Conservation (phyloP, 441 rosid species). For the Populus tomentosa region DNA sequence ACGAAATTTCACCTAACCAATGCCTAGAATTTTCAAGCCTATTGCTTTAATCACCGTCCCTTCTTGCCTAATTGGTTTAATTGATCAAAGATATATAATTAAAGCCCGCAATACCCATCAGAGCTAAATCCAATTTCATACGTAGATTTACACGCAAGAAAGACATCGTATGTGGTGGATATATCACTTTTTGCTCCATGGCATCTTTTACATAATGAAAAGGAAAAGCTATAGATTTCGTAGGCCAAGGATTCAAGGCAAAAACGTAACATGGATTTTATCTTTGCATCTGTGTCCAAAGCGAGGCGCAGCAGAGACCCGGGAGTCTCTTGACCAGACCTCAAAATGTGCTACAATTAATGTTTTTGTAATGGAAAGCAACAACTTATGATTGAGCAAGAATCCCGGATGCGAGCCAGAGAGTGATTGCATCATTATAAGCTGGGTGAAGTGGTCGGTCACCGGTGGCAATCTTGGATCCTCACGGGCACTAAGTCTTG, state of each 20-base stretch:
- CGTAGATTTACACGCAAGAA: constrained; percentile 18
- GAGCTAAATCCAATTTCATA: constrained; percentile 10
- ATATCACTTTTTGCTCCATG: constrained; percentile 24
- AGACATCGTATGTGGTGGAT: not conserved
- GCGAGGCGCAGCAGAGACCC: constrained; percentile 8
- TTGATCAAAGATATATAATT: not conserved
- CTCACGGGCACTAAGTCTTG: not conserved
- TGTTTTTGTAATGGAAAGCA: not conserved
- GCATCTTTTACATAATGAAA: constrained; percentile 22
- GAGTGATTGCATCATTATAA: constrained; percentile 1
- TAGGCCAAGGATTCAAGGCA: constrained; percentile 27
- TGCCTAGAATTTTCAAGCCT: not conserved
- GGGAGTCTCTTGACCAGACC: constrained; percentile 11
- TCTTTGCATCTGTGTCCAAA: constrained; percentile 7
- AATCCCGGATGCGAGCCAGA: constrained; percentile 14
- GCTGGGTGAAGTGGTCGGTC: not conserved
- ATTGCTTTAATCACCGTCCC: not conserved
- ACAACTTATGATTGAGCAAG: constrained; percentile 9
- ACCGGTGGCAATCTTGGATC: not conserved
- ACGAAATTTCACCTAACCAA: not conserved
- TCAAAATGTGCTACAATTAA: not conserved
- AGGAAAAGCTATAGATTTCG: constrained; percentile 31
- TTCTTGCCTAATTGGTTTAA: not conserved
- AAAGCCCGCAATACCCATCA: constrained; percentile 25
- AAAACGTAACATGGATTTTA: constrained; percentile 9